These are phyloP conservation scores for Solanum paucissectum DNA, from an alignment of 257 asterid genomes.

Conservation along the genomic window DNA sequence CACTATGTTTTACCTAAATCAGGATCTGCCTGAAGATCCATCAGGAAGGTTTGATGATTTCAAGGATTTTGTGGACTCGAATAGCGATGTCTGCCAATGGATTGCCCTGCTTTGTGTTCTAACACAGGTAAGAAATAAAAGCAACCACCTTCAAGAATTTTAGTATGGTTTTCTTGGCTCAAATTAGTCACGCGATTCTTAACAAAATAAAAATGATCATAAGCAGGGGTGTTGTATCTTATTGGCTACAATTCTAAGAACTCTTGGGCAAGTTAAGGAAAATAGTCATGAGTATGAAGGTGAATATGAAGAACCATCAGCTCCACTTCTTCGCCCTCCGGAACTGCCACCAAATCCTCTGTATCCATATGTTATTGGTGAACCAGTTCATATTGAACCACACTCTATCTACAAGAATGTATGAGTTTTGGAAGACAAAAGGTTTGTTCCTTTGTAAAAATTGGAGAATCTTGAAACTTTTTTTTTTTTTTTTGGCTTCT, in stretches of 20 bases:
- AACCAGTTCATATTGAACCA: not conserved
- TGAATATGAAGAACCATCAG: slow-evolving; percentile 7
- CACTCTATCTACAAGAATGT: not conserved
- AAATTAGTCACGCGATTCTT: too few species aligned
- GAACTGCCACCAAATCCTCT: not conserved
- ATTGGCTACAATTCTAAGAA: slow-evolving; percentile 34
- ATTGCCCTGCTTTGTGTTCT: slow-evolving; percentile 22
- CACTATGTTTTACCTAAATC: not conserved
- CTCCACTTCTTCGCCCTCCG: slow-evolving; percentile 17
- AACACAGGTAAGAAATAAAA: slow-evolving; percentile 23
- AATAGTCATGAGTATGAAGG: not conserved
- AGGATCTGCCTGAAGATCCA: slow-evolving; percentile 38
- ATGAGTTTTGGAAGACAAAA: not conserved
- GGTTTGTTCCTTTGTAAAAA: not conserved
- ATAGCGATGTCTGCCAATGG: slow-evolving; percentile 23
- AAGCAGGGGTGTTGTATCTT: slow-evolving; percentile 43
- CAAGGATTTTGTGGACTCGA: slow-evolving; percentile 22
- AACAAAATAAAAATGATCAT: not conserved
- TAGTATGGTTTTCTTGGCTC: not conserved
- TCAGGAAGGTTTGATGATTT: slow-evolving; percentile 31
- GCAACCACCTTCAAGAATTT: not conserved
- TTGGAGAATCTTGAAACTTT: not conserved
- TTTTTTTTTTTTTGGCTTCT: not conserved
- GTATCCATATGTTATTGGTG: slow-evolving; percentile 10
- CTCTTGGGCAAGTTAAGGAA: slow-evolving; percentile 6